Conservation (phyloP, 192 early-diverging fungal species). For the Backusella tuberculispora region DNA sequence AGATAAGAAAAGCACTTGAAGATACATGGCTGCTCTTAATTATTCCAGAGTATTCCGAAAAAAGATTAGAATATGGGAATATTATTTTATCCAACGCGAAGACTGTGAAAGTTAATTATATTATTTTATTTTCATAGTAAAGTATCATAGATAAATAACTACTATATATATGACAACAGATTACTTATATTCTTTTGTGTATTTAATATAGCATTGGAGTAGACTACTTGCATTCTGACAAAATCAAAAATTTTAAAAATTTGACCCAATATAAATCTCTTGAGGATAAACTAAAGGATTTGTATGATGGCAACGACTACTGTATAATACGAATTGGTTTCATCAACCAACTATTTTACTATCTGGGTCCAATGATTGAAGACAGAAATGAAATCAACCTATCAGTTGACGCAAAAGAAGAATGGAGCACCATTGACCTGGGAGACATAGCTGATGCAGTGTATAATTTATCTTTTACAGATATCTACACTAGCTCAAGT, state of each 20-base stretch:
- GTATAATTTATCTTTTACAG: not conserved
- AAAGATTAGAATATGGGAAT: not conserved
- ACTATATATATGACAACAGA: not conserved
- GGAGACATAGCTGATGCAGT: not conserved
- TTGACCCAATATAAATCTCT: not conserved
- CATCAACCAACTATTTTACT: constrained; percentile 18
- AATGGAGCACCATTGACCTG: not conserved
- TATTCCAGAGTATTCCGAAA: constrained; percentile 13
- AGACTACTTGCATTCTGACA: not conserved
- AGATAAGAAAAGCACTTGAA: not conserved
- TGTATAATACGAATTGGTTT: constrained; percentile 13
- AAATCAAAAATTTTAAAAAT: not conserved
- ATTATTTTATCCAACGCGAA: not conserved
- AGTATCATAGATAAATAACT: not conserved
- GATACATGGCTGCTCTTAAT: not conserved
- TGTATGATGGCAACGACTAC: not conserved
- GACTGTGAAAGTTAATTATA: constrained; percentile 1
- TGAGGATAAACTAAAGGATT: not conserved
- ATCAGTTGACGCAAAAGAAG: not conserved
- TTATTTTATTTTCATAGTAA: constrained; percentile 18
- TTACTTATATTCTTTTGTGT: not conserved
- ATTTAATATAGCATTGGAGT: constrained; percentile 17
- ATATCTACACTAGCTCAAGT: not conserved
- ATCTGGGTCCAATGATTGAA: constrained; percentile 25
- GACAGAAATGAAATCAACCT: not conserved